Base-by-base conservation (phyloP, 2,329 filamentous ascomycete species). In the Ambrosiella xylebori region DNA sequence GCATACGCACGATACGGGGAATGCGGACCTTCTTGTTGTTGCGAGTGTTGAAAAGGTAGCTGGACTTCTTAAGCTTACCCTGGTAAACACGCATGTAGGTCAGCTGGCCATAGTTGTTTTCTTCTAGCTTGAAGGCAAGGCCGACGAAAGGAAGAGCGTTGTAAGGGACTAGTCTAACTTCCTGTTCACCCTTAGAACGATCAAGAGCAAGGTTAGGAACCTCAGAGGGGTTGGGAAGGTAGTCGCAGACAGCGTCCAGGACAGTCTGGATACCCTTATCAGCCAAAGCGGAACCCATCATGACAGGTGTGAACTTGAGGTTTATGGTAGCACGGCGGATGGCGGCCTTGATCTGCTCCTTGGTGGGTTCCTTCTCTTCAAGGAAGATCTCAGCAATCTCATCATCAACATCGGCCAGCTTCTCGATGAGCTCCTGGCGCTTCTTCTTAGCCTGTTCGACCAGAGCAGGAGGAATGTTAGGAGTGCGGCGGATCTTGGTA, bases 31-130 rank as follows among this genome's bases (percentile, higher is more conserved):
- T 96, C 78, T 96, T 95, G 71, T 91, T 86, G 63, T 82, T 94
- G 65, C 90, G 84, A 7, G 90, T 90, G 71, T 97, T 98, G 79
- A 85, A 95, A 58, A 98, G 82, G 68, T 90, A 88, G 67, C 85
- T 79, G 54, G 90, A 88, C 77, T 95, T 97, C 69, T 77, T 85
- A 61, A 98, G 75, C 19, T 84, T 84, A 64, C 93, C 93, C 72
- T 98, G 93, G 74, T 98, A 98, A 59, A 98, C 93, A 65, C 93
- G 88, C 63, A 98, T 94, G 70, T 98, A 98, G 57, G 93, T 98
- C 67, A 98, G 80, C 71, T 98, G 93, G 49, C 93, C 93, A 66
- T 95, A 98, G 70, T 95, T 96, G 73, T 91, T 95, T 73, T 98
- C 93, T 76, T 98, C 93, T 19, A 98, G 82, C 77, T 98, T 98